Evolutionary conservation across 441 rosid species (phyloP).

Genomic region (Eutrema salsugineum): DNA sequence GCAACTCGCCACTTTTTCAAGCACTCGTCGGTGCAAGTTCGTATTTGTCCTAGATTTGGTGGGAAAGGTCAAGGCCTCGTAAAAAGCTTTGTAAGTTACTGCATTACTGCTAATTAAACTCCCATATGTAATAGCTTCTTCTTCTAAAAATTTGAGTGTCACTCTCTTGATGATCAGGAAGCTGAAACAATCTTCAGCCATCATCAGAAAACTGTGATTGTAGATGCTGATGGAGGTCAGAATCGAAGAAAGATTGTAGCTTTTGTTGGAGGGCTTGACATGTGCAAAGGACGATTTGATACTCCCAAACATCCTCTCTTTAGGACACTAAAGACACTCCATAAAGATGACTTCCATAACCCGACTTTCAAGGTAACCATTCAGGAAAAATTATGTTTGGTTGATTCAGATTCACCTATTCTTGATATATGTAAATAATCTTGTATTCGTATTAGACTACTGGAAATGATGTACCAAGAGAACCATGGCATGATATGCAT

Average conservation of each 20-base stretch:
- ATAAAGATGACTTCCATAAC: background rate
- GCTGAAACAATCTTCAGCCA: slow-evolving; percentile 59
- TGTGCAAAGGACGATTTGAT: slow-evolving; percentile 34
- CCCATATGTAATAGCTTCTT: background rate
- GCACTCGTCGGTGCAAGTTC: slow-evolving; percentile 63
- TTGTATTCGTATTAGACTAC: too few species aligned
- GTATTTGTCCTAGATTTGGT: slow-evolving; percentile 64
- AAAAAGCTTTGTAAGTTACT: slow-evolving; percentile 44
- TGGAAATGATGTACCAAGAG: too few species aligned
- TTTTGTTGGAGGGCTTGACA: slow-evolving; percentile 65
- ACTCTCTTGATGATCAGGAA: slow-evolving; percentile 41
- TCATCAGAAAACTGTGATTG: slow-evolving; percentile 66
- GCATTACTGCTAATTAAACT: background rate
- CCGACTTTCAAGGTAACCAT: too few species aligned
- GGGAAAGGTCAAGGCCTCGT: slow-evolving; percentile 55
- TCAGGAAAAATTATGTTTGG: too few species aligned
- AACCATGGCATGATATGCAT: too few species aligned
- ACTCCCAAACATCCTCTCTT: background rate
- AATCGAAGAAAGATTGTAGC: slow-evolving; percentile 51
- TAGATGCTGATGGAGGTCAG: slow-evolving; percentile 58
- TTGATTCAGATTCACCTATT: too few species aligned
- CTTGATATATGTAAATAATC: too few species aligned
- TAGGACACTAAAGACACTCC: background rate
- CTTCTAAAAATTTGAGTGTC: slow-evolving; percentile 1
- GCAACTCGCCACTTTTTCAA: slow-evolving; percentile 65